Base-by-base conservation (phyloP, 2,329 filamentous ascomycete species). In the Colletotrichum sp. region DNA sequence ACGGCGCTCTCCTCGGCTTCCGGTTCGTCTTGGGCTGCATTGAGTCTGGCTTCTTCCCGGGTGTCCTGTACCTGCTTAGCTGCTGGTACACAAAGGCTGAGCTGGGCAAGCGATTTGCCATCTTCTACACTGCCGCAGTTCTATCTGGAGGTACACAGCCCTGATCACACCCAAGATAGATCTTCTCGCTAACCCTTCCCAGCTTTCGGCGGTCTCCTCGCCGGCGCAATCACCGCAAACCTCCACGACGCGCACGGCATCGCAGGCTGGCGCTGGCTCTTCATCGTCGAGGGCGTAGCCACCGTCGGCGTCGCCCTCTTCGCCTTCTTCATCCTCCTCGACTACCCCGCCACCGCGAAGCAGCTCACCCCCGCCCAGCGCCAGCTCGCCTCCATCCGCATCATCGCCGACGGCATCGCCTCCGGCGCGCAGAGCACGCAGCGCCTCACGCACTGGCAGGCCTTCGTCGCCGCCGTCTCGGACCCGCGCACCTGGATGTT, bases 261-360 rank as follows among this genome's bases (percentile, higher is more conserved):
- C 18, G 81, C 83, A 3, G 88, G 88, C 3, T 91, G 89, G 89
- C 80, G 86, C 67, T 91, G 89, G 89, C 82, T 90, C 0, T 91
- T 90, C 73, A 87, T 89, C 48, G 82, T 87, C 43, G 91, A 93
- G 83, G 94, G 94, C 7, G 86, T 94, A 9, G 89, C 90, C 0
- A 95, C 93, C 0, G 88, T 94, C 8, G 15, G 94, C 1, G 94
- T 82, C 12, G 93, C 93, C 6, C 80, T 94, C 21, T 82, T 88
- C 2, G 92, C 90, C 18, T 93, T 92, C 83, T 93, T 92, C 89
- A 89, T 93, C 82, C 92, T 94, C 2, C 89, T 93, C 77, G 93
- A 95, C 80, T 95, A 93, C 80, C 94, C 94, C 0, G 92, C 93
- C 77, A 88, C 92, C 72, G 92, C 93, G 28, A 72, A 64, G 9